Percentiles rank a stretch among this genome's conserved stretches.
These are phyloP conservation scores for Pseudogymnoascus sp. DNA, from an alignment of 2,329 filamentous ascomycete species.

Conservation along the genomic window DNA sequence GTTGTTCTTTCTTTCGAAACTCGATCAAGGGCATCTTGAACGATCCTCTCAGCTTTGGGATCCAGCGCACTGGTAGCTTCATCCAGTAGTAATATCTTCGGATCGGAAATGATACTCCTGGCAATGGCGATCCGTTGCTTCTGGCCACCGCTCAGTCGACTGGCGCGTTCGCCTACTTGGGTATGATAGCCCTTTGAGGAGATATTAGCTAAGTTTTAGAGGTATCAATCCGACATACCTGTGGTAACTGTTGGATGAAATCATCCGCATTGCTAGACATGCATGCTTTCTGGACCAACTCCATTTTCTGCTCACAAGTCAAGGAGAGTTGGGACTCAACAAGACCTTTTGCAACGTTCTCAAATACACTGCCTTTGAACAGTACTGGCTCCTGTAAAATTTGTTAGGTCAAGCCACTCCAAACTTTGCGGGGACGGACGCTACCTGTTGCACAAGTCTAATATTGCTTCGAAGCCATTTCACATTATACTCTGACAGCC, in stretches of 20 bases:
- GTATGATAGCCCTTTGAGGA: constrained; percentile 42
- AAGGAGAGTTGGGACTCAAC: constrained; percentile 23
- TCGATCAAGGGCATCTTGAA: constrained; percentile 46
- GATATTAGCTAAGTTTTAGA: not conserved
- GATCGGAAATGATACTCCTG: constrained; percentile 53
- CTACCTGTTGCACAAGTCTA: constrained; percentile 20
- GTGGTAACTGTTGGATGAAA: constrained; percentile 43
- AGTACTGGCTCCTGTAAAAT: constrained; percentile 32
- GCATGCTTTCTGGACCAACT: constrained; percentile 41
- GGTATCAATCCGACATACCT: constrained; percentile 41
- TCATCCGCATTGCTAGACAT: constrained; percentile 45
- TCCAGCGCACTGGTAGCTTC: constrained; percentile 55
- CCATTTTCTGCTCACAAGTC: constrained; percentile 29
- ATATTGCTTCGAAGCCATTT: constrained; percentile 22
- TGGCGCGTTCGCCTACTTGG: constrained; percentile 57
- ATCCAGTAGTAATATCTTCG: constrained; percentile 55
- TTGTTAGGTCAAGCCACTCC: not conserved
- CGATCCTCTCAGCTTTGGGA: constrained; percentile 37
- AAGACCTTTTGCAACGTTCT: constrained; percentile 45
- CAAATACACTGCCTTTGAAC: constrained; percentile 30
- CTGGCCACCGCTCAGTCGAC: constrained; percentile 61
- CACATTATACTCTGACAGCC: constrained; percentile 30
- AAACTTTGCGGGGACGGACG: not conserved
- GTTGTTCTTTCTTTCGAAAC: constrained; percentile 51
- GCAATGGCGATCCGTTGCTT: constrained; percentile 60